phyloP scores from a whole-genome alignment of 768 basidiomycete species.

The Trametes sanguinea region DNA sequence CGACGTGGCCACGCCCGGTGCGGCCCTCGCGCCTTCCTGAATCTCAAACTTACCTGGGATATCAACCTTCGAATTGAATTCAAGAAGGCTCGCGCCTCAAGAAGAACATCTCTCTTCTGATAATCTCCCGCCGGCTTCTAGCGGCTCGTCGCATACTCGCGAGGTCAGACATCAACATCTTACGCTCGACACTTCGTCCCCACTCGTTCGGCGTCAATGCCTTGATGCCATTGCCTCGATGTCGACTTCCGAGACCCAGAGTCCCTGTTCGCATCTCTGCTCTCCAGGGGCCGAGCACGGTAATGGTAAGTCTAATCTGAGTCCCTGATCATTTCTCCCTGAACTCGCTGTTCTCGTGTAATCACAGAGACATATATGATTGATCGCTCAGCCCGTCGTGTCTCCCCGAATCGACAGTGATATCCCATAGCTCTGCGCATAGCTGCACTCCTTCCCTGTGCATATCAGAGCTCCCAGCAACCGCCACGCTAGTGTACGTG shows the following conservation, averaged over 20 bases:
- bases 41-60: not conserved
- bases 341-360: not conserved
- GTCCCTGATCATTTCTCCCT: not conserved
- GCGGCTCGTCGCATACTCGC: not conserved
- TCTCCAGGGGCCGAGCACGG: no score
- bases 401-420: not conserved
- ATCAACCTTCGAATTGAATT: not conserved
- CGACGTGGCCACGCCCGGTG: not conserved
- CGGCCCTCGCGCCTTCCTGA: not conserved
- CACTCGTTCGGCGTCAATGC: not conserved
- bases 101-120: constrained; percentile 6
- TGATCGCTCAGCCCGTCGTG: not conserved
- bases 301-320: not conserved
- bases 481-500: no score
- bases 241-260: not conserved
- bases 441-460: no score
- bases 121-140: constrained; percentile 14
- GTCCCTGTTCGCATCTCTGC: not conserved
- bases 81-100: not conserved
- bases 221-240: not conserved
- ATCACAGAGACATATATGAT: not conserved
- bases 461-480: no score
- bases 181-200: not conserved
- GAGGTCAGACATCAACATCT: not conserved
- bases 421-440: no score